A percentile compares a stretch with the other conserved stretches of the same genome.
These are phyloP conservation scores for Leonotis leonurus DNA, from an alignment of 257 asterid genomes.

Conservation along the genomic window DNA sequence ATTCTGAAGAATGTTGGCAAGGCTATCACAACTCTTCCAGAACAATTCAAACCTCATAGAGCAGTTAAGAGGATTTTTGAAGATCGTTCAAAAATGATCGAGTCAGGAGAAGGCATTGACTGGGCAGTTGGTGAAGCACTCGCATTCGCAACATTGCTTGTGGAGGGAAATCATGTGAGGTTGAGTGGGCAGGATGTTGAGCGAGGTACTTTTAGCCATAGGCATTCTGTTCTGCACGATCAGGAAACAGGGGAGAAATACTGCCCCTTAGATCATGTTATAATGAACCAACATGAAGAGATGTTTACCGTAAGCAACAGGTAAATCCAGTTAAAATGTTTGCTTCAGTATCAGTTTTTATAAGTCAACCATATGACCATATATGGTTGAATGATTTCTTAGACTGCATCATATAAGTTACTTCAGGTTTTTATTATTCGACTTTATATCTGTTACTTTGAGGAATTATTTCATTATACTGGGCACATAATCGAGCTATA, in stretches of 20 bases:
- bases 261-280: constrained; percentile 93
- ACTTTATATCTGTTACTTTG: background rate
- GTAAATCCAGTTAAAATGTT: constrained; percentile 25
- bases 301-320: constrained; percentile 99
- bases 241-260: constrained; percentile 79
- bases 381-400: background rate
- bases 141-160: constrained; percentile 92
- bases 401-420: background rate
- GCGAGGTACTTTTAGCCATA: constrained; percentile 97
- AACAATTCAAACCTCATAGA: constrained; percentile 71
- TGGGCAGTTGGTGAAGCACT: constrained; percentile 98
- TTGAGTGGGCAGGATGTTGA: constrained; percentile 99
- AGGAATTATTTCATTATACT: background rate
- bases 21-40: constrained; percentile 80
- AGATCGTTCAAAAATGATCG: constrained; percentile 92
- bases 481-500: background rate
- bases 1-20: constrained; percentile 87
- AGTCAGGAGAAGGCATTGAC: constrained; percentile 90
- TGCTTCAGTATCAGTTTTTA: constrained; percentile 7
- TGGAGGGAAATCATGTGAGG: constrained; percentile 97
- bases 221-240: constrained; percentile 87
- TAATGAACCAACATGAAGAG: constrained; percentile 85
- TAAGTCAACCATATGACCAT: too few relatives aligned
- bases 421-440: background rate
- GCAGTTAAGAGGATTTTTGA: constrained; percentile 75